phyloP scores from a whole-genome alignment of 495 filamentous ascomycete genomes.

The Aspergillus campestris region DNA sequence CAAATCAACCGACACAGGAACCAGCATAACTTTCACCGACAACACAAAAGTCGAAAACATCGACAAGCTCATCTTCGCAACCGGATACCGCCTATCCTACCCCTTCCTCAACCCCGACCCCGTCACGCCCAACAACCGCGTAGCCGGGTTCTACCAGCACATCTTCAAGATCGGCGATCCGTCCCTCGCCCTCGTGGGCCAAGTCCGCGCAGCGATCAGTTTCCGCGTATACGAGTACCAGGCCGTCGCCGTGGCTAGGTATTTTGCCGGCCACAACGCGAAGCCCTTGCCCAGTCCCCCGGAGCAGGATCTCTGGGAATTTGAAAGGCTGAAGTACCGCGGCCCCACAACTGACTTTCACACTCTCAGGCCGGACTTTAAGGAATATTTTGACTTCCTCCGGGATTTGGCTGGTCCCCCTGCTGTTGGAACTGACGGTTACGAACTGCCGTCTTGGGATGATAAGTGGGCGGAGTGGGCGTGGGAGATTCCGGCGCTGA shows the following conservation, averaged over 20 bases:
- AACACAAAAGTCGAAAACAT: slow-evolving; percentile 25
- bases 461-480: slow-evolving; percentile 26
- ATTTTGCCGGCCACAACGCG: slow-evolving; percentile 32
- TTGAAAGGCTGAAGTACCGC: slow-evolving; percentile 27
- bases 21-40: slow-evolving; percentile 26
- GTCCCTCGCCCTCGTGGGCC: slow-evolving; percentile 19
- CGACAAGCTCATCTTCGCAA: slow-evolving; percentile 45
- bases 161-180: slow-evolving; percentile 24
- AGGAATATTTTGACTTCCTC: slow-evolving; percentile 40
- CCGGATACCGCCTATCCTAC: slow-evolving; percentile 41
- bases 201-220: slow-evolving; percentile 41
- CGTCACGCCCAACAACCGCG: slow-evolving; percentile 17
- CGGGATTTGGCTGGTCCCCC: slow-evolving; percentile 31
- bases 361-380: slow-evolving; percentile 40
- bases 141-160: slow-evolving; percentile 23
- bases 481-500: slow-evolving; percentile 14
- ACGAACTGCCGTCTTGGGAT: slow-evolving; percentile 28
- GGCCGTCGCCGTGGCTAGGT: slow-evolving; percentile 41
- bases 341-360: slow-evolving; percentile 37
- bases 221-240: slow-evolving; percentile 49
- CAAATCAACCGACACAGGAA: not conserved
- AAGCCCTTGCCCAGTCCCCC: slow-evolving; percentile 19
- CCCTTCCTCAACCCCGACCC: slow-evolving; percentile 26
- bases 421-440: slow-evolving; percentile 23
- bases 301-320: slow-evolving; percentile 41